Base-by-base conservation (phyloP, 2,329 filamentous ascomycete genomes). In the Coniochaeta sp. region DNA sequence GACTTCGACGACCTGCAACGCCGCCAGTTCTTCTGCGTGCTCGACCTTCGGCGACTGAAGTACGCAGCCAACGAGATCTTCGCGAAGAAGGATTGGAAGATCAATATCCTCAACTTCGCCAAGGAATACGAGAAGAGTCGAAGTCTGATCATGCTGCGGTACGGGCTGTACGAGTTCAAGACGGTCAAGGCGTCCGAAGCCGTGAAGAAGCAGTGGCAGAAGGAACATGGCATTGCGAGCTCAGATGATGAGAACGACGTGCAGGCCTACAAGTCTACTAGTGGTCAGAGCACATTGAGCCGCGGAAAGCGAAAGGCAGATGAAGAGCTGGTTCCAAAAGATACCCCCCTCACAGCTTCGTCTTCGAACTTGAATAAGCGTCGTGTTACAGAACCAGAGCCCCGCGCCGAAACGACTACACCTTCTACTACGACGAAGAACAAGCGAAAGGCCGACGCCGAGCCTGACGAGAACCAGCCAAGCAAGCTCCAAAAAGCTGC, bases 41-140 rank as follows among this genome's bases (percentile, higher is more conserved):
- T 86, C 64, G 83, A 86, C 67, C 73, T 86, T 61, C 81, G 83
- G 62, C 79, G 83, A 63, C 76, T 86, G 54, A 86, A 86, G 71
- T 84, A 85, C 66, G 80, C 82, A 6, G 83, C 83, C 31, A 79
- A 85, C 65, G 83, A 86, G 65, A 83, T 86, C 17, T 86, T 86
- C 61, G 68, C 73, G 19, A 81, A 79, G 68, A 86, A 86, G 69
- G 82, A 84, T 64, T 86, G 83, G 83, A 84, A 83, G 71, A 71
- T 86, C 59, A 86, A 86, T 64, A 79, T 86, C 19, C 69, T 82
- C 64, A 86, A 85, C 68, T 86, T 86, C 61, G 82, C 83, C 43
- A 86, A 85, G 68, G 83, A 86, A 68, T 86, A 84, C 62, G 83
- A 86, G 68, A 86, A 86, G 74, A 86, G 82, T 67, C 77, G 83